Evolutionary conservation across 2,329 filamentous ascomycete genomes (phyloP), one percentile per base, ranked within the genome.

Genomic region (Phialophora expanda): DNA sequence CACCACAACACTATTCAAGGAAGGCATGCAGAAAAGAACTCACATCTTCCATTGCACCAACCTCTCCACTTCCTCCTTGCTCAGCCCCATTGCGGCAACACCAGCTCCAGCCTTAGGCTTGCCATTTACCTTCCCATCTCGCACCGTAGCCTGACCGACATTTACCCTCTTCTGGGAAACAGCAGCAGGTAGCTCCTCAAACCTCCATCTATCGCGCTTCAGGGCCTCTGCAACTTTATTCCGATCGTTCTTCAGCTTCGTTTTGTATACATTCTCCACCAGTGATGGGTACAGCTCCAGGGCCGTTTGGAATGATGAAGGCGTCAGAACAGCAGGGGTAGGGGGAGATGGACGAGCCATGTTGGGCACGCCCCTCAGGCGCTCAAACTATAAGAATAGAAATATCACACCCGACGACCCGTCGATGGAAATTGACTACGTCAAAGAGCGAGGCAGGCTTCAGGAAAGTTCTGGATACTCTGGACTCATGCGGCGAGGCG

Each of bases 41-140:
- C 70, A 81, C 79, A 78, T 72, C 68, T 81, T 81, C 80, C 80
- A 82, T 55, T 79, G 77, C 70, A 81, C 78, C 58, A 80, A 68
- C 56, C 68, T 72, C 56, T 77, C 70, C 41, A 80, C 54, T n/a
- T 66, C 69, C 3, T 70, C 66, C 9, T 73, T 69, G 22, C 63
- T 56, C n/a, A 71, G 38, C 11, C 69, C 66, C 17, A 65, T 54
- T 28, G 5, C 44, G 30, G 24, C 30, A 9, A 17, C 30, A 30
- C 26, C 17, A n/a, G 38, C 38, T 44, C 14, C 38, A 6, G 17
- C 38, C 8, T n/a, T n/a, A 5, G 38, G 17, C 38, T 44, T 44
- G 38, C 5, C 38, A 4, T 12, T 38, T 14, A 12, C 12, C 12
- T 38, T 38, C 12, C 11, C 34, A 14, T 50, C 56, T 22, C 20